These are phyloP conservation scores for Yarrowia osloensis DNA, from an alignment of 805 yeast species.

Conservation along the genomic window DNA sequence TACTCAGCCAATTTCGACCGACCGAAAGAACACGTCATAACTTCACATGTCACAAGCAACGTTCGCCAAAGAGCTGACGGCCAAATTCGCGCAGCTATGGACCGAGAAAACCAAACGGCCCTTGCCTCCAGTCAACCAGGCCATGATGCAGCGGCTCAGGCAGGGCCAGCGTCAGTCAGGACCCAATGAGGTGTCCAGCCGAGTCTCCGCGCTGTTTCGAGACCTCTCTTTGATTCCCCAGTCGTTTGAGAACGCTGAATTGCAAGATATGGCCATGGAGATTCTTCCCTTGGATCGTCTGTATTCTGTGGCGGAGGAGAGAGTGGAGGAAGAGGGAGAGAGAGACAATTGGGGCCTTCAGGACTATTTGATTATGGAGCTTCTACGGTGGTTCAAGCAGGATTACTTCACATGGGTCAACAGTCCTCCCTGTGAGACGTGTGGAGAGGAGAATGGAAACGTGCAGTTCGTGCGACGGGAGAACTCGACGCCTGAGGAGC, in stretches of 20 bases:
- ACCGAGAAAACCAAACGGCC: constrained; percentile 3
- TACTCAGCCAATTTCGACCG: no score
- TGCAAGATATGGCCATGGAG: constrained; percentile 62
- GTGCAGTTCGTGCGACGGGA: constrained; percentile 46
- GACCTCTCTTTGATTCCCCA: constrained; percentile 35
- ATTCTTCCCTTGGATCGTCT: constrained; percentile 61
- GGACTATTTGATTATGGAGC: constrained; percentile 59
- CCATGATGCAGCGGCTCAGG: not conserved
- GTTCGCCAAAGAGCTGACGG: constrained; percentile 20
- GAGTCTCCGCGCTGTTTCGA: not conserved
- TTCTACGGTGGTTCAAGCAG: constrained; percentile 69
- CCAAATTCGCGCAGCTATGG: constrained; percentile 12
- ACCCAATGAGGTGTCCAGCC: not conserved
- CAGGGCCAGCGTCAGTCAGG: not conserved
- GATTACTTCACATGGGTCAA: constrained; percentile 85
- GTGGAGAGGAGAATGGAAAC: constrained; percentile 49
- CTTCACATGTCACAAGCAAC: not conserved
- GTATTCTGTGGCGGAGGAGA: constrained; percentile 59
- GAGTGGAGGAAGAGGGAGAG: constrained; percentile 43
- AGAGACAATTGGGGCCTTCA: constrained; percentile 47
- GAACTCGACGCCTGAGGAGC: constrained; percentile 51
- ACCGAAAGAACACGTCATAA: not conserved
- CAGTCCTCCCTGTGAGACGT: constrained; percentile 59
- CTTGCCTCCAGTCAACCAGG: constrained; percentile 4
- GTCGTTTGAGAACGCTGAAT: constrained; percentile 48